Base-by-base conservation (phyloP, 2,329 filamentous ascomycete species). In the Botrytis fragariae region DNA sequence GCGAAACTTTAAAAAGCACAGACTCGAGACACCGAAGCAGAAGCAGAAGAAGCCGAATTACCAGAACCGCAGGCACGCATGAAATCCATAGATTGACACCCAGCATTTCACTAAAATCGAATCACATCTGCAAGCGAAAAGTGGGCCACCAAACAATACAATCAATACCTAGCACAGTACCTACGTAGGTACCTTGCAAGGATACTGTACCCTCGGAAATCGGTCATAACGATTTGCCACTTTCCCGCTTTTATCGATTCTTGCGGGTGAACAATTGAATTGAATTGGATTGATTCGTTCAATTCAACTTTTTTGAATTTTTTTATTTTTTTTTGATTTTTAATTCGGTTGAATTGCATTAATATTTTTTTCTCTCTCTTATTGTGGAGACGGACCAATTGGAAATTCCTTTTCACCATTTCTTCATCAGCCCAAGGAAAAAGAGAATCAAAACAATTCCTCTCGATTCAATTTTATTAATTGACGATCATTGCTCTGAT, bases 151-250 rank as follows among this genome's bases (percentile, higher is more conserved):
- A 14, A 54, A 9, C 14, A 54, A 54, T 18, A 54, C 51, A 16
- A 29, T 16, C n/a, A 29, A 54, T 54, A 54, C 48, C 18, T 9
- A 22, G 44, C 6, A 8, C 7, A 8, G 37, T 20, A 45, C 44
- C 44, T 45, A 45, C 44, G 44, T 45, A 22, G 44, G 7, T 45
- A 22, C 44, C 7, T 45, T 45, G 44, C 44, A 45, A 45, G 44
- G 44, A 45, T 45, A 20, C 9, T 3, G 44, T 22, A 45, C 4
- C 10, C 45, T 57, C 51, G 51, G 51, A 57, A 57, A 29, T 54
- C 59, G 61, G 70, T 45, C 67, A 57, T 35, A 59, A 48, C 39
- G n/a, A 44, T 60, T 72, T 60, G 70, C 70, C 61, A 72, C 70
- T 22, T 48, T 72, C 51, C 61, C 61, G 35, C 61, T 67, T 67